These are phyloP conservation scores for Luffa aegyptiaca DNA, from an alignment of 306 rosid genomes.

Conservation along the genomic window DNA sequence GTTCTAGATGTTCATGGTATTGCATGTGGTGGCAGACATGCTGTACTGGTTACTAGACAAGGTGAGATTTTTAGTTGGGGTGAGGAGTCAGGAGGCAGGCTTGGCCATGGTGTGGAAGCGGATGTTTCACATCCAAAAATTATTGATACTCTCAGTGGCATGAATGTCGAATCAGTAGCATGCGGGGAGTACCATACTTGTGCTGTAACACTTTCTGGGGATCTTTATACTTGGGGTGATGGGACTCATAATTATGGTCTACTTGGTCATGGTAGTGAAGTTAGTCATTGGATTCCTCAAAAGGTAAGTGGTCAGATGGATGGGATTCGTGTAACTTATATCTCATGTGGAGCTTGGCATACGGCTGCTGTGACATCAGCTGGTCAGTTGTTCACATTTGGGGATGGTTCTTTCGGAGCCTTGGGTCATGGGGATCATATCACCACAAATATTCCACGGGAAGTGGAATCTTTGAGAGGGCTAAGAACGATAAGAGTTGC, in stretches of 20 bases:
- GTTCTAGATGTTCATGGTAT: slow-evolving; percentile 83
- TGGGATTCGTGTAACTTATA: slow-evolving; percentile 56
- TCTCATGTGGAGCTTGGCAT: slow-evolving; percentile 96
- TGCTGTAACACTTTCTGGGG: slow-evolving; percentile 84
- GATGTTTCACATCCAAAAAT: slow-evolving; percentile 82
- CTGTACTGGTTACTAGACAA: slow-evolving; percentile 71
- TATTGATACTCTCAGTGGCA: slow-evolving; percentile 55
- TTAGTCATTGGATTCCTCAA: slow-evolving; percentile 85
- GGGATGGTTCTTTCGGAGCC: slow-evolving; percentile 98
- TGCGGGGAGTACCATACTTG: slow-evolving; percentile 95
- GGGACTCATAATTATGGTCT: slow-evolving; percentile 58
- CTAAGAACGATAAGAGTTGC: slow-evolving; percentile 65
- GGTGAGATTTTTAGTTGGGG: slow-evolving; percentile 98
- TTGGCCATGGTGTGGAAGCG: slow-evolving; percentile 79
- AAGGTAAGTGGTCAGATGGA: slow-evolving; percentile 65
- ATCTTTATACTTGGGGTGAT: slow-evolving; percentile 95
- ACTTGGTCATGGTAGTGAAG: slow-evolving; percentile 83
- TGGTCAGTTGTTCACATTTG: slow-evolving; percentile 87
- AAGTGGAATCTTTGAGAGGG: slow-evolving; percentile 67
- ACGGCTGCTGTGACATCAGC: slow-evolving; percentile 80
- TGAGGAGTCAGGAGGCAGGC: slow-evolving; percentile 93
- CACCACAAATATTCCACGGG: slow-evolving; percentile 59
- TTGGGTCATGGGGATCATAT: slow-evolving; percentile 82
- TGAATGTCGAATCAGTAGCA: slow-evolving; percentile 67
- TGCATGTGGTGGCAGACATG: slow-evolving; percentile 80